These are phyloP conservation scores for Candida maris DNA, from an alignment of 805 yeast genomes.

Conservation along the genomic window DNA sequence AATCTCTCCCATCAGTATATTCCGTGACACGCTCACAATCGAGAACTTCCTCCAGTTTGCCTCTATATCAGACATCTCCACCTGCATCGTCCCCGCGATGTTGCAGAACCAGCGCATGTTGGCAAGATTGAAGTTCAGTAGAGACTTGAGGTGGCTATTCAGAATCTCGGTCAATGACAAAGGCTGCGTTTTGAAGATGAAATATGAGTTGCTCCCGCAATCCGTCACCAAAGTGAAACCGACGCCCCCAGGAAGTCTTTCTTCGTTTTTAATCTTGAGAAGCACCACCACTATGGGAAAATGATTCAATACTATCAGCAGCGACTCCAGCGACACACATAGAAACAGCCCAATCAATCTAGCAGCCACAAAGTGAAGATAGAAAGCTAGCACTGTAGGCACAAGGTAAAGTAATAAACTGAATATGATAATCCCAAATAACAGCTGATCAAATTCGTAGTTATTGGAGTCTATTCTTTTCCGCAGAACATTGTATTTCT, in stretches of 20 bases:
- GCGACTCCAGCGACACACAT: constrained; percentile 52
- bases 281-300: constrained; percentile 83
- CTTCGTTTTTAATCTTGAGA: constrained; percentile 74
- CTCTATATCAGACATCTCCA: constrained; percentile 12
- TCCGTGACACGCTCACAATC: constrained; percentile 16
- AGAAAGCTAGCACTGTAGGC: constrained; percentile 88
- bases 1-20: constrained; percentile 28
- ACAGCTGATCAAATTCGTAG: constrained; percentile 80
- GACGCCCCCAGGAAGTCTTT: constrained; percentile 54
- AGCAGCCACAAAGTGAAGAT: constrained; percentile 62
- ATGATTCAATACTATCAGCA: constrained; percentile 68
- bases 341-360: constrained; percentile 48
- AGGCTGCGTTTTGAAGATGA: constrained; percentile 25
- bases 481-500: constrained; percentile 78
- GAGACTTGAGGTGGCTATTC: constrained; percentile 27
- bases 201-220: constrained; percentile 7
- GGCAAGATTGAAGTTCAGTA: constrained; percentile 27
- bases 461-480: constrained; percentile 81
- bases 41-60: constrained; percentile 28
- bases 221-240: constrained; percentile 26
- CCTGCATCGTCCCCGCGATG: not conserved
- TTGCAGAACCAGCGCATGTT: constrained; percentile 14
- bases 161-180: constrained; percentile 26
- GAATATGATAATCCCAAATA: constrained; percentile 85
- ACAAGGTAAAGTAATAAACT: constrained; percentile 71